Base-by-base conservation (phyloP, 257 asterid genomes). In the Plantago elongata region DNA sequence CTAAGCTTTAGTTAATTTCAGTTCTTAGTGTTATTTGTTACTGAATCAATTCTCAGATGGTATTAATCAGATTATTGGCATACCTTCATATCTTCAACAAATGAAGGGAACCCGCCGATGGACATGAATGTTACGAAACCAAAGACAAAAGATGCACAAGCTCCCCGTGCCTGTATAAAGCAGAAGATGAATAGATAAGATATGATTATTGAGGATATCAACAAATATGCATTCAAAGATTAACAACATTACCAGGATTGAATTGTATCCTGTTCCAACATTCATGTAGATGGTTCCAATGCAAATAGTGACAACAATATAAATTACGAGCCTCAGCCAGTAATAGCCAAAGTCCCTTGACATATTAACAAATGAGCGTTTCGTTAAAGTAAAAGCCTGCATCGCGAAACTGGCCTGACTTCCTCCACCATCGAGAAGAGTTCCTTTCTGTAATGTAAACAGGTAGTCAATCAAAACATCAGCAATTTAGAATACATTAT, bases 11-110 rank as follows among this genome's bases (percentile, higher is more conserved):
- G 3, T 29, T 13, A 52, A 14, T n/a, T n/a, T 49, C 54, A n/a
- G 40, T 34, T 34, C 7, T 5, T 5, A 0, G 12, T 9, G 45
- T 48, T 22, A 22, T 22, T 22, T 22, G 27, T 22, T 22, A 22
- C 27, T 22, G 27, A 22, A 22, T 22, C 27, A 22, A 22, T 22
- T 22, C 27, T 22, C 51, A 18, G 3, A 7, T 13, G 4, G 27
- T 18, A 3, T 22, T 47, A 49, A 18, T 7, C 9, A 34, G 16
- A 44, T 22, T 13, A 51, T 27, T 48, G 16, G 9, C 29, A 1
- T 65, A 87, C 98, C 96, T 92, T 92, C 97, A 92, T 89, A 55
- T 93, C 99, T 78, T 93, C 99, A 27, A 92, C 99, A n/a, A 92
- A 92, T 1, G 97, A 92, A 60, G 99, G 99, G n/a, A 92, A 92